Evolutionary conservation across 2,329 filamentous ascomycete genomes (phyloP).

Genomic region (Penicillium sp.): DNA sequence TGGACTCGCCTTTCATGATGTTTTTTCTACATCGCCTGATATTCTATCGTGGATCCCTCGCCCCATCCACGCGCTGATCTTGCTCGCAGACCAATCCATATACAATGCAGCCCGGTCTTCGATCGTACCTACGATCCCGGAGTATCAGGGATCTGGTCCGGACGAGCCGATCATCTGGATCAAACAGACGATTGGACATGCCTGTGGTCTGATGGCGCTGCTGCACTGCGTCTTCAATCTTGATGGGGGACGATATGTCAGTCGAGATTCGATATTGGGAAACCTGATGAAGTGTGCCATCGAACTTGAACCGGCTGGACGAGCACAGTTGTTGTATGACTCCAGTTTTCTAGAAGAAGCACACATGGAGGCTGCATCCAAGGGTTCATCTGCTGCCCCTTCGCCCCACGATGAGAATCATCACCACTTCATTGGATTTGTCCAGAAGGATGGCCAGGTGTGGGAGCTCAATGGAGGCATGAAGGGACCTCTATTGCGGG

Average conservation of each 20-base stretch:
- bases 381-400: slow-evolving; percentile 16
- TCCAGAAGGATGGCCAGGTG: slow-evolving; percentile 16
- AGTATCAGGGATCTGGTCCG: slow-evolving; percentile 49
- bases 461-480: slow-evolving; percentile 26
- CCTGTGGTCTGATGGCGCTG: slow-evolving; percentile 59
- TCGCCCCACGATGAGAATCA: slow-evolving; percentile 20
- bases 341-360: slow-evolving; percentile 26
- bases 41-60: slow-evolving; percentile 52
- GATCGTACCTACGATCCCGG: slow-evolving; percentile 41
- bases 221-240: slow-evolving; percentile 57
- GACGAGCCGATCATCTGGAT: slow-evolving; percentile 59
- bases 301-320: slow-evolving; percentile 44
- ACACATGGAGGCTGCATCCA: slow-evolving; percentile 24
- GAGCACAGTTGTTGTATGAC: slow-evolving; percentile 55
- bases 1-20: slow-evolving; percentile 53
- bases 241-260: slow-evolving; percentile 44
- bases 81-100: slow-evolving; percentile 50
- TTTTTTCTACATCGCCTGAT: slow-evolving; percentile 55
- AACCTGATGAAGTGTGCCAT: slow-evolving; percentile 46
- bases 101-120: slow-evolving; percentile 43
- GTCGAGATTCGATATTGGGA: slow-evolving; percentile 46
- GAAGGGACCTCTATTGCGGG: slow-evolving; percentile 34
- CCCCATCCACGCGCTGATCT: slow-evolving; percentile 55
- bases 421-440: slow-evolving; percentile 25
- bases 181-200: slow-evolving; percentile 58